Conservation (phyloP, 2,329 filamentous ascomycete genomes). For the Calonectria fujianensis region DNA sequence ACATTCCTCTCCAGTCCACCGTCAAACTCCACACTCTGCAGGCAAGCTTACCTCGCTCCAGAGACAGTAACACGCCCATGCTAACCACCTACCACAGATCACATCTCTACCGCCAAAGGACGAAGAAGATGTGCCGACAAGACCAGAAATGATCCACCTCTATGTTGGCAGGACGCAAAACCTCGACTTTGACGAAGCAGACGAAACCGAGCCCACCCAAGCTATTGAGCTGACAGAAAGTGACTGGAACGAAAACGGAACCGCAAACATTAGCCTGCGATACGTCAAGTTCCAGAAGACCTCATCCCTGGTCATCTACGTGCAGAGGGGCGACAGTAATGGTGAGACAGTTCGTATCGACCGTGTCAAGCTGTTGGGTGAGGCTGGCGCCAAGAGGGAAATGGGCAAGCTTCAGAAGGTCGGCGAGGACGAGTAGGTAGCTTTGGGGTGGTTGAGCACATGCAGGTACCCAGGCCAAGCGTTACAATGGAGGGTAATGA, state of each 20-base stretch:
- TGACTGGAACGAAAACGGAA: constrained; percentile 89
- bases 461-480: constrained; percentile 25
- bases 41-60: constrained; percentile 62
- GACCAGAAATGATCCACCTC: constrained; percentile 88
- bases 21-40: constrained; percentile 91
- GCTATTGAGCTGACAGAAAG: constrained; percentile 81
- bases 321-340: constrained; percentile 89
- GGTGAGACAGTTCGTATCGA: constrained; percentile 91
- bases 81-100: constrained; percentile 74
- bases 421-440: constrained; percentile 78
- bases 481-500: constrained; percentile 27
- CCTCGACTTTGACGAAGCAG: constrained; percentile 95
- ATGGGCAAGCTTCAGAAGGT: constrained; percentile 98
- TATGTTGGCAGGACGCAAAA: constrained; percentile 94
- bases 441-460: neutral
- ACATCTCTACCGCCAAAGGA: constrained; percentile 85
- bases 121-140: constrained; percentile 84
- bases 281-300: constrained; percentile 99
- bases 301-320: constrained; percentile 88
- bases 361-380: constrained; percentile 87
- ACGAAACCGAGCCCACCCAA: constrained; percentile 89
- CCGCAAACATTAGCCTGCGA: constrained; percentile 82
- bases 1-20: constrained; percentile 89
- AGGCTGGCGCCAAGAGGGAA: constrained; percentile 92
- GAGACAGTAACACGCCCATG: neutral